Evolutionary conservation across 2,329 filamentous ascomycete genomes (phyloP).

Genomic region (Onygenales sp.): DNA sequence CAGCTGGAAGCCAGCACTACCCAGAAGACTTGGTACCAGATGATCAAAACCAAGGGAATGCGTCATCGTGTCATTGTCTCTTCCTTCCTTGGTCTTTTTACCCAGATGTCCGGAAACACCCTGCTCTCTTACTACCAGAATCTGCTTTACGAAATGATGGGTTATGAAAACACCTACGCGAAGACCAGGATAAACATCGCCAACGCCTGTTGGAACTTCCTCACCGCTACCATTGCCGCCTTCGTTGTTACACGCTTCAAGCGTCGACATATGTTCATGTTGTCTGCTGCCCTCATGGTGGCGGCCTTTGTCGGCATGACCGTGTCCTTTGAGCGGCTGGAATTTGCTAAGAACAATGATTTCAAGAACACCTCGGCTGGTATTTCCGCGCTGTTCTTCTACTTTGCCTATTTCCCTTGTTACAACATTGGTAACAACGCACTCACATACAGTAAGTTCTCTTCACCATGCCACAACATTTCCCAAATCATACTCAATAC

Average conservation of each 20-base stretch:
- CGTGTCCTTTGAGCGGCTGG: conserved; percentile 34
- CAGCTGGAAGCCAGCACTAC: conserved; percentile 43
- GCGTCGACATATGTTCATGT: conserved; percentile 32
- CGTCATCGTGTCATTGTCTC: conserved; percentile 22
- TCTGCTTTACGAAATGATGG: conserved; percentile 24
- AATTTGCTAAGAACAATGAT: conserved; percentile 24
- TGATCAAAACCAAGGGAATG: conserved; percentile 22
- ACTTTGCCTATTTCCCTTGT: conserved; percentile 49
- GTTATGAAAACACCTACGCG: conserved; percentile 21
- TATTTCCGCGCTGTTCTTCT: conserved; percentile 44
- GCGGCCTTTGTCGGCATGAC: conserved; percentile 49
- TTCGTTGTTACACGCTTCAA: conserved; percentile 28
- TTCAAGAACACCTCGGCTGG: conserved; percentile 30
- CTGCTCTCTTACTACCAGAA: conserved; percentile 23
- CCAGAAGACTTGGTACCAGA: conserved; percentile 18
- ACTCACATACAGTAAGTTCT: conserved; percentile 45
- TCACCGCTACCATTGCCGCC: conserved; percentile 27
- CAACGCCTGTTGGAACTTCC: conserved; percentile 26
- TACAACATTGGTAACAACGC: conserved; percentile 61
- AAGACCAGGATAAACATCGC: conserved; percentile 26
- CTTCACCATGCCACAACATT: conserved; percentile 13
- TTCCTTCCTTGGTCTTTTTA: conserved; percentile 24
- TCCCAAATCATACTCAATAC: background rate
- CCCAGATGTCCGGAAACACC: conserved; percentile 34
- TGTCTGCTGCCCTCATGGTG: conserved; percentile 43